Base-by-base conservation (phyloP, 345 rosid genomes). In the Hibiscus syriacus region DNA sequence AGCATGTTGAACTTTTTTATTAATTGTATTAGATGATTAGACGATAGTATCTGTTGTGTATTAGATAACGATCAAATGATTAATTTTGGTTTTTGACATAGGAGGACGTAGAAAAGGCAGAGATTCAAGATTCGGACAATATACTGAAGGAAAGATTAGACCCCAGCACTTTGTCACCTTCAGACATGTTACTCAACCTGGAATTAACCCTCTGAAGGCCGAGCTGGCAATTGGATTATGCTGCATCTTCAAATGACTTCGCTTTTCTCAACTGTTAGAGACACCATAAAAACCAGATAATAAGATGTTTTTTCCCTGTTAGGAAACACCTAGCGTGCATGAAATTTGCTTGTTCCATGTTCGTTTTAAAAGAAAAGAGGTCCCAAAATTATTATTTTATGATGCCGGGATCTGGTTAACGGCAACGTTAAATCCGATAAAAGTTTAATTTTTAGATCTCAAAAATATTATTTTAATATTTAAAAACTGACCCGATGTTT, bases 151-250 rank as follows among this genome's bases (percentile, higher is more conserved):
- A 69, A 34, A 68, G 36, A 53, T 74, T 77, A 75, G 80, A 79
- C n/a, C 55, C 70, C 36, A 81, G 69, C 81, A 73, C 80, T 56
- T 79, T 78, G 80, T 59, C 84, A 16, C 46, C 79, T 58, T 72
- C 84, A 54, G 79, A 77, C 20, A 56, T 75, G 77, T 72, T 83
- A 72, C 79, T 91, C 26, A 84, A 84, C 78, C 86, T 90, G 72
- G 96, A 93, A 71, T 83, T 93, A 78, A 93, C 94, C 3, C 94
- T 93, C 43, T 96, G 98, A 56, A 80, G 90, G 62, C 84, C 97
- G 55, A 87, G 80, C 76, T 88, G 89, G 89, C 79, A 80, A 54
- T 71, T 75, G 82, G 82, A 86, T 68, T 64, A 55, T 59, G 74
- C 71, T 22, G 87, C 90, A 57, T 64, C 91, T 41, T 76, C 87